phyloP scores from a whole-genome alignment of 140 eudicot genomes.

The Oenanthe javanica region DNA sequence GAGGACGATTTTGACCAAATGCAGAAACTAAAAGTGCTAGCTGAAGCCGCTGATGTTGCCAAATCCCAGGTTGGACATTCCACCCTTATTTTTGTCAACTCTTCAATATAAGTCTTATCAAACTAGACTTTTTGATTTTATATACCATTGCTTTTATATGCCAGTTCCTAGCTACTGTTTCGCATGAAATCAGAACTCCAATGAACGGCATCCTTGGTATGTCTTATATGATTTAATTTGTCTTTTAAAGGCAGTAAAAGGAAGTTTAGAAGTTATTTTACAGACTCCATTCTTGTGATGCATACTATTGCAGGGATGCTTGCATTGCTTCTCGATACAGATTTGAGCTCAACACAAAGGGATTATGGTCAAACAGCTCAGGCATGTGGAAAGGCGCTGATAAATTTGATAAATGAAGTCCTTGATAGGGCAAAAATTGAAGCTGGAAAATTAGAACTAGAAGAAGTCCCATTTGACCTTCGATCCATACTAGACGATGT shows the following conservation, averaged over 20 bases:
- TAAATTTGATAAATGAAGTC: conserved; percentile 72
- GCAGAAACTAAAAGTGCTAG: conserved; percentile 56
- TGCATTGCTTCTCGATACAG: conserved; percentile 43
- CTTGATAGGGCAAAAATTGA: conserved; percentile 83
- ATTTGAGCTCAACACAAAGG: conserved; percentile 43
- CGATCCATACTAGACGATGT: conserved; percentile 76
- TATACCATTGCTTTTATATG: conserved; percentile 17
- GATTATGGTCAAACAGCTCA: conserved; percentile 54
- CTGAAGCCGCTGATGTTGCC: conserved; percentile 95
- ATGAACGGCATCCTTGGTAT: conserved; percentile 87
- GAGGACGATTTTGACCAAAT: conserved; percentile 62
- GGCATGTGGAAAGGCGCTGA: conserved; percentile 56
- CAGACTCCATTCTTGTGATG: not conserved
- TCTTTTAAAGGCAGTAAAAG: not conserved
- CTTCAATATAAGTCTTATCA: not conserved
- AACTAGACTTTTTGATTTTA: not conserved
- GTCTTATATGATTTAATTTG: not conserved
- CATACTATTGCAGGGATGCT: conserved; percentile 44
- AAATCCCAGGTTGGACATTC: conserved; percentile 55
- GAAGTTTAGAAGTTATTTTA: not conserved
- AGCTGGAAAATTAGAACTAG: conserved; percentile 81
- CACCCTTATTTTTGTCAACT: not conserved
- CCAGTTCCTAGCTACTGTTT: conserved; percentile 87
- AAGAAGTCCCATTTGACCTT: conserved; percentile 64
- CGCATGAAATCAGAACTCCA: conserved; percentile 89